Base-by-base conservation (phyloP, 2,329 filamentous ascomycete genomes). In the Neofusicoccum umdonicola region DNA sequence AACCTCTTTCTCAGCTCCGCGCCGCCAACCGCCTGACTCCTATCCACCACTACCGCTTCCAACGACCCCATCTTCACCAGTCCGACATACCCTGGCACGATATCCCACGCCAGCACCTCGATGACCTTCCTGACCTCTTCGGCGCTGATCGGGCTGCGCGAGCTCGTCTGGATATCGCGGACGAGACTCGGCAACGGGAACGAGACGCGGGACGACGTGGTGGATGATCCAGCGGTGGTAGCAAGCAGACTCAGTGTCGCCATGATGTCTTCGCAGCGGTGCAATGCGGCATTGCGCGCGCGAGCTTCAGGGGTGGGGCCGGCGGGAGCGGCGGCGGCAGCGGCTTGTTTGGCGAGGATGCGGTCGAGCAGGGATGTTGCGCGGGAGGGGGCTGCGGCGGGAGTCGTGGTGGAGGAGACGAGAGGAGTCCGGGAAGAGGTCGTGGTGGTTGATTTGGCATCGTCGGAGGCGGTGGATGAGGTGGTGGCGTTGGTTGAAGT, bases 341-440 rank as follows among this genome's bases (percentile, higher is more conserved):
- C 69, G 31, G 76, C 74, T 70, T 83, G 80, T 70, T 83, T 84
- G 19, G 81, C 81, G 13, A 82, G 78, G 56, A 84, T 81, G 63
- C 82, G 81, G 61, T 83, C 81, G 45, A 84, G 78, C 19, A 84
- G 79, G 48, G 77, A 79, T 31, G 77, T 76, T 66, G 79, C 77
- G 65, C 81, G 80, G 76, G 69, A 39, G 67, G 60, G 27, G 70
- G 69, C 19, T 71, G 69, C 22, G 45, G 69, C 45, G 47, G 50
- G 65, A 17, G 50, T 62, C 60, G 48, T 68, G 62, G 48, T 68
- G 65, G 52, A 70, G 17, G 71, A 57, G 63, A 75, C 68, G 27
- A 73, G n/a, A 66, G 67, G 31, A 69, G 66, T 62, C 68, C 69
- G 37, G n/a, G 61, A 45, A 3, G 63, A 60, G 12, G 41, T 17